phyloP scores from a whole-genome alignment of 2,329 filamentous ascomycete species.

The Calonectria pseudoreteaudii region DNA sequence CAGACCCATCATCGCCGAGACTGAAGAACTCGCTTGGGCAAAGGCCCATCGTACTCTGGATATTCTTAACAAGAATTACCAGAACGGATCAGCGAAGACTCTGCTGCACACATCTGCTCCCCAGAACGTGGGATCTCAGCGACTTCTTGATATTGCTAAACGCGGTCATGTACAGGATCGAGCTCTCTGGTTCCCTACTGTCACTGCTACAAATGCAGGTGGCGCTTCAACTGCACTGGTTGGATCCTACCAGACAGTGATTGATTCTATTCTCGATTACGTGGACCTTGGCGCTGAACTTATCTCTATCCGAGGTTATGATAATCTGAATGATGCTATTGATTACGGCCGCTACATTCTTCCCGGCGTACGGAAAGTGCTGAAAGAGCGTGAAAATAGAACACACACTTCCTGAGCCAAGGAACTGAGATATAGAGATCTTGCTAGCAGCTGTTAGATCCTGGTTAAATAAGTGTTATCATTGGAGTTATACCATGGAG shows the following conservation, averaged over 20 bases:
- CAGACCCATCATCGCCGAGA: slow-evolving; percentile 70
- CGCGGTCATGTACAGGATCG: slow-evolving; percentile 69
- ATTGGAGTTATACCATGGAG: no score
- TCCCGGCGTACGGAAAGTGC: slow-evolving; percentile 58
- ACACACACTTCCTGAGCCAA: not conserved
- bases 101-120: slow-evolving; percentile 46
- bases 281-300: slow-evolving; percentile 67
- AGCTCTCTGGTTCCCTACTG: slow-evolving; percentile 73
- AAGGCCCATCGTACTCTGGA: slow-evolving; percentile 70
- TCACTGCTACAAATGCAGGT: slow-evolving; percentile 69
- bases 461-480: no score
- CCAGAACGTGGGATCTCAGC: slow-evolving; percentile 70
- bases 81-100: slow-evolving; percentile 48
- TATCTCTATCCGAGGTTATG: slow-evolving; percentile 72
- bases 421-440: no score
- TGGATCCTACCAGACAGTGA: slow-evolving; percentile 64
- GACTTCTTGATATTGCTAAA: slow-evolving; percentile 68
- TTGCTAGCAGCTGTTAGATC: no score
- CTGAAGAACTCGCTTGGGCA: slow-evolving; percentile 71
- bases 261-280: slow-evolving; percentile 68
- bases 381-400: slow-evolving; percentile 35
- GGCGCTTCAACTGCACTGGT: slow-evolving; percentile 71
- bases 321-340: slow-evolving; percentile 69
- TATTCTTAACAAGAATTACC: slow-evolving; percentile 57
- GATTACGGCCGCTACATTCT: slow-evolving; percentile 69